These are phyloP conservation scores for Russula sp. DNA, from an alignment of 768 basidiomycete species.

Conservation along the genomic window DNA sequence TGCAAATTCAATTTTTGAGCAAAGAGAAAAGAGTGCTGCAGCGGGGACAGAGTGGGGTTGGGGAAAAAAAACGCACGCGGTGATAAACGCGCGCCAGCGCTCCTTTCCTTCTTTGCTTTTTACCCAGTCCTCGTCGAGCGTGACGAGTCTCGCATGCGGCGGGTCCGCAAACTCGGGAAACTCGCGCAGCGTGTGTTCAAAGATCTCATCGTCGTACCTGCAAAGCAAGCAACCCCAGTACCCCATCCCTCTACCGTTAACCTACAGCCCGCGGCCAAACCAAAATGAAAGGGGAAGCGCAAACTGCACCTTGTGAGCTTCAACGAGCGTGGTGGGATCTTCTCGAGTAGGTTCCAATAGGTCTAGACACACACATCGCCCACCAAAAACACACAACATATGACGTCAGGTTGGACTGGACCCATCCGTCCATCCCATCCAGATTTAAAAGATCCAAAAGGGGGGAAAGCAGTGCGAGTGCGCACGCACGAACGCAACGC, in stretches of 20 bases:
- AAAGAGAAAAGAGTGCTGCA: neutral
- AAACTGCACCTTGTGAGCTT: constrained; percentile 67
- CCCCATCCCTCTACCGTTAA: too few relatives aligned
- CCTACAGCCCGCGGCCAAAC: neutral
- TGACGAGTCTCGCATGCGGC: constrained; percentile 35
- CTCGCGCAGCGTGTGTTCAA: constrained; percentile 56
- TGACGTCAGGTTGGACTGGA: neutral
- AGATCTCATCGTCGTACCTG: constrained; percentile 82
- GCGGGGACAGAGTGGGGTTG: neutral
- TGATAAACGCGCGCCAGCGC: constrained; percentile 85
- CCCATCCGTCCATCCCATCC: too few relatives aligned
- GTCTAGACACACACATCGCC: constrained; percentile 42
- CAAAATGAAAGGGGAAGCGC: neutral
- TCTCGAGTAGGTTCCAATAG: constrained; percentile 90
- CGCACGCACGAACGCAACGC: neutral
- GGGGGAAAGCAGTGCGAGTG: too few relatives aligned
- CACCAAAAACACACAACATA: too few relatives aligned
- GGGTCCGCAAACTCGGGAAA: constrained; percentile 69
- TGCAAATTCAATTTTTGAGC: neutral
- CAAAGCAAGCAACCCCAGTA: too few relatives aligned
- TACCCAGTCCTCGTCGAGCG: constrained; percentile 87
- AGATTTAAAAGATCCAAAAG: too few relatives aligned
- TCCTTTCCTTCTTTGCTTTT: constrained; percentile 85
- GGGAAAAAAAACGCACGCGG: constrained; percentile 38
- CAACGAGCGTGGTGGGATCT: constrained; percentile 67